A percentile compares a stretch with the other conserved stretches of the same genome.
These are phyloP conservation scores for Corynascus novoguineensis DNA, from an alignment of 495 filamentous ascomycete species.

Conservation along the genomic window DNA sequence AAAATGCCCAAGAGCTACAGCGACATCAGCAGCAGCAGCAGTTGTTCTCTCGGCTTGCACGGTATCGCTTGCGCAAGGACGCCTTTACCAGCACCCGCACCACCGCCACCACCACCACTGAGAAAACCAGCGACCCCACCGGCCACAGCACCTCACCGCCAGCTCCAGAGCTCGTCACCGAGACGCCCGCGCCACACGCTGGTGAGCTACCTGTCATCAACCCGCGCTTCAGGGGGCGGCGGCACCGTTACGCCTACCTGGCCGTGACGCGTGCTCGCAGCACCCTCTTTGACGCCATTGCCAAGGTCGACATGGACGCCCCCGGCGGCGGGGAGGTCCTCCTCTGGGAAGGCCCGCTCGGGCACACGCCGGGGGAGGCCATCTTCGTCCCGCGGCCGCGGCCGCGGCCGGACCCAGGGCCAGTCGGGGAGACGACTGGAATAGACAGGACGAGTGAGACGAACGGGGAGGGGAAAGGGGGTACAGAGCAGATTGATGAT, in stretches of 20 bases:
- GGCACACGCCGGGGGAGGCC: conserved; percentile 66
- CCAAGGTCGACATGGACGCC: conserved; percentile 61
- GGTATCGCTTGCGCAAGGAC: conserved; percentile 34
- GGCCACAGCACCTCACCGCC: neutral
- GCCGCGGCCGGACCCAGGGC: conserved; percentile 16
- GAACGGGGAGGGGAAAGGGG: neutral
- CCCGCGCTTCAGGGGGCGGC: conserved; percentile 45
- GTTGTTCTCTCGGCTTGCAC: conserved; percentile 33
- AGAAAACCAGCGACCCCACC: neutral
- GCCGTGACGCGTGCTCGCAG: conserved; percentile 52
- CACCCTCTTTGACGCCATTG: conserved; percentile 59
- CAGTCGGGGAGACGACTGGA: no score
- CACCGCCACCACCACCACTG: no score
- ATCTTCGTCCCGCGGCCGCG: conserved; percentile 58
- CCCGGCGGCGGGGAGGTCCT: conserved; percentile 36
- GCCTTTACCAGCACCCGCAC: neutral
- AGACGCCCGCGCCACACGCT: conserved; percentile 33
- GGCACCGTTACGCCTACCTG: conserved; percentile 62
- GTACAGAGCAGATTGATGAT: conserved; percentile 31
- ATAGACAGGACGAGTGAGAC: no score
- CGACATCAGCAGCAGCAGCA: conserved; percentile 29
- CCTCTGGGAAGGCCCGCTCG: conserved; percentile 52
- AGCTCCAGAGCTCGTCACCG: neutral
- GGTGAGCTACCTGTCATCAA: conserved; percentile 68
- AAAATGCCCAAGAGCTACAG: no score